phyloP scores from a whole-genome alignment of 805 yeast species.

The Wickerhamiella qilinensis region DNA sequence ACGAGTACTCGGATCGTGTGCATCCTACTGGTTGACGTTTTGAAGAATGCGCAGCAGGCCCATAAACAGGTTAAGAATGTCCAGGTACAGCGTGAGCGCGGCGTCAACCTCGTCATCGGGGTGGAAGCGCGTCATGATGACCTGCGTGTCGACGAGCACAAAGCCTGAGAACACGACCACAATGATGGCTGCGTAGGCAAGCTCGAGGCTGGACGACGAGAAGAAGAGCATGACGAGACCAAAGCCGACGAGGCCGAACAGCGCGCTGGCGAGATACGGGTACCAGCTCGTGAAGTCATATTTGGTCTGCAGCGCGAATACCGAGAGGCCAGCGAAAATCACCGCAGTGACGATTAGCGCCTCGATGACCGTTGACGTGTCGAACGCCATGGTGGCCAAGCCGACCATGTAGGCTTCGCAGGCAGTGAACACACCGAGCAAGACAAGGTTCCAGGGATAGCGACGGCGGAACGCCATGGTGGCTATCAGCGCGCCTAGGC shows the following conservation, averaged over 20 bases:
- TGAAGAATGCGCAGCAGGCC: slow-evolving; percentile 51
- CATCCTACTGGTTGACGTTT: slow-evolving; percentile 14
- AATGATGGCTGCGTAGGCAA: slow-evolving; percentile 55
- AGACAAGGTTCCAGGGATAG: slow-evolving; percentile 49
- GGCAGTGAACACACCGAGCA: slow-evolving; percentile 51
- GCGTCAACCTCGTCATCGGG: slow-evolving; percentile 81
- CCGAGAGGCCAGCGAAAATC: slow-evolving; percentile 59
- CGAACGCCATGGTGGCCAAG: slow-evolving; percentile 43
- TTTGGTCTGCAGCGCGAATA: slow-evolving; percentile 61
- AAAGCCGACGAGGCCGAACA: slow-evolving; percentile 56
- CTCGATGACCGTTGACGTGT: slow-evolving; percentile 47
- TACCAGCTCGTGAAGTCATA: slow-evolving; percentile 61
- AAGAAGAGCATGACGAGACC: slow-evolving; percentile 59
- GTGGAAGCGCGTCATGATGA: slow-evolving; percentile 53
- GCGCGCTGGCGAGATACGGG: slow-evolving; percentile 36
- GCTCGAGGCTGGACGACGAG: slow-evolving; percentile 39
- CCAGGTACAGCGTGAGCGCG: slow-evolving; percentile 63
- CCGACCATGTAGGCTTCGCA: slow-evolving; percentile 65
- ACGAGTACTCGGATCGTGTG: too few relatives aligned
- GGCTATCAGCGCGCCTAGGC: slow-evolving; percentile 50
- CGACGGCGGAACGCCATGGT: slow-evolving; percentile 45
- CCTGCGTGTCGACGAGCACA: slow-evolving; percentile 67
- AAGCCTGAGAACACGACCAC: slow-evolving; percentile 59
- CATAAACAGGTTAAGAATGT: slow-evolving; percentile 65
- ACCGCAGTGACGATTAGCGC: slow-evolving; percentile 55